Evolutionary conservation across 83 land plant species (phyloP).

Genomic region (Thuja plicata): DNA sequence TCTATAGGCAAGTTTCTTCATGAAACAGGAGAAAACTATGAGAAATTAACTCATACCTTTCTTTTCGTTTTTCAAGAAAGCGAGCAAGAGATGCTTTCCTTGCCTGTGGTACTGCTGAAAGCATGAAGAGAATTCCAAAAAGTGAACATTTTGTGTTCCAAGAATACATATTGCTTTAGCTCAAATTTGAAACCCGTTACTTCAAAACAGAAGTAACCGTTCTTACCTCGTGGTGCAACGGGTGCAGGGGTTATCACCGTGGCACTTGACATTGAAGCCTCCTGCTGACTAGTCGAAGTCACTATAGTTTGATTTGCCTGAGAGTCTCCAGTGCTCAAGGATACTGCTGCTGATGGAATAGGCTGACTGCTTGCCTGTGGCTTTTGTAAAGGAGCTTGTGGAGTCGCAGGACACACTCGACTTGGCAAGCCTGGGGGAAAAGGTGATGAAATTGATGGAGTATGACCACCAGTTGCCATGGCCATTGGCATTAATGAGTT

Average conservation of each 20-base stretch:
- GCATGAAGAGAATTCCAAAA: neutral
- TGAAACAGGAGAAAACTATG: neutral
- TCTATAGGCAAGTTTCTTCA: neutral
- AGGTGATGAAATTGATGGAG: constrained; percentile 7
- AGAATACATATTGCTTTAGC: neutral
- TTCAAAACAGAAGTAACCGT: neutral
- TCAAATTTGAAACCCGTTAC: neutral
- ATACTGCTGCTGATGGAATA: constrained; percentile 28
- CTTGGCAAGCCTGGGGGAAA: neutral
- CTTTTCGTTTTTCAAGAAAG: constrained; percentile 68
- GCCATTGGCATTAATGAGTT: constrained; percentile 6
- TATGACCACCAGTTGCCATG: constrained; percentile 16
- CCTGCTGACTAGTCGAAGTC: constrained; percentile 18
- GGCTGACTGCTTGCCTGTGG: neutral
- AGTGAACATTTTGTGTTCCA: neutral
- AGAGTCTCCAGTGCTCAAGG: constrained; percentile 29
- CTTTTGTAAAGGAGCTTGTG: constrained; percentile 19
- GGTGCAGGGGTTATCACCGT: constrained; percentile 20
- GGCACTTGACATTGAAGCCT: constrained; percentile 20
- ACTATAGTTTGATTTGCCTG: constrained; percentile 16
- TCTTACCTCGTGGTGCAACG: constrained; percentile 41
- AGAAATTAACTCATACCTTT: constrained; percentile 35
- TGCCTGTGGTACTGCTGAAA: constrained; percentile 57
- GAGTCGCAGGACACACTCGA: neutral
- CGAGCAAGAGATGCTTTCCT: constrained; percentile 67